Evolutionary conservation across 805 yeast genomes (phyloP), one percentile per base, ranked within the genome.

Genomic region (Priceomyces haplophilus): DNA sequence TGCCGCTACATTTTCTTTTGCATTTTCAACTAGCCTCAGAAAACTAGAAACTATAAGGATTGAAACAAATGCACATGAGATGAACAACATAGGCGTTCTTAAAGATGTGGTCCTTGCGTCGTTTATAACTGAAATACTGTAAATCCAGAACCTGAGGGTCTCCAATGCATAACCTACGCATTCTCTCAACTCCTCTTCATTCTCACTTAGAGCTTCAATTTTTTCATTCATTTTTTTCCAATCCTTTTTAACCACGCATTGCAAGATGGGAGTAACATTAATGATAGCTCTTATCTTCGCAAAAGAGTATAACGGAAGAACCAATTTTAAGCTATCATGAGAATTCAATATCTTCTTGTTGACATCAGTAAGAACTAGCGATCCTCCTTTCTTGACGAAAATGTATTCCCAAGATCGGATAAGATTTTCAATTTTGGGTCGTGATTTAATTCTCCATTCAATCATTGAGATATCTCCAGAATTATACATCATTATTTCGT

Each of bases 11-110:
- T 40, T 40, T 16, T 38, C 51, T 39, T 32, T 42, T 41, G 37
- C 45, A 40, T 33, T 45, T 52, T 85, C 93, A 16, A 83, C 66
- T 4, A 73, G 64, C 43, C 73, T 70, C 49, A 85, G 61, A 52
- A 76, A 83, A 52, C 82, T 87, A 2, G 88, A 78, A 40, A 84
- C 72, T 27, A 85, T 64, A 41, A 84, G 62, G 10, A 81, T 65
- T 1, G 88, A 68, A 1, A 83, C 76, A 54, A 83, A 83, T 20
- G 83, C 73, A 56, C 88, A 82, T 0, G 88, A 80, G 23, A 84
- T 74, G 53, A 85, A 82, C 58, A 83, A 84, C 20, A 84, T 84
- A 1, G 93, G 93, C 0, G 91, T 83, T 49, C 88, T 68, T 24
- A 83, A 73, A 1, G 87, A 79, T 0, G 85, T 79, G 55, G 79